phyloP scores from a whole-genome alignment of 1,284 basidiomycete genomes.

The Xanthoconium separans region DNA sequence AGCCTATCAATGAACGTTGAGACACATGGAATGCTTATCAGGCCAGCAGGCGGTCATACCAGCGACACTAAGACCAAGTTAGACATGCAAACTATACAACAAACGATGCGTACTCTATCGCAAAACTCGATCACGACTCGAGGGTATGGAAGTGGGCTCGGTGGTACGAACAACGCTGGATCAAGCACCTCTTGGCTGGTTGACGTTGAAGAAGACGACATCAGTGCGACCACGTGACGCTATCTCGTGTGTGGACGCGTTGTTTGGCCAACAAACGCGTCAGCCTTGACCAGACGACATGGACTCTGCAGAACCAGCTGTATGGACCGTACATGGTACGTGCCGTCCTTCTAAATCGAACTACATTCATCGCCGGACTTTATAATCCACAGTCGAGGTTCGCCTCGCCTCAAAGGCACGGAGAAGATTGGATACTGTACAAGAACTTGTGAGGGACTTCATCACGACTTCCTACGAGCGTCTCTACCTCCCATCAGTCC shows the following conservation, averaged over 20 bases:
- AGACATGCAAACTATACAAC: background rate
- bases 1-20: constrained; percentile 49
- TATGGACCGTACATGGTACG: constrained; percentile 64
- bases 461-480: constrained; percentile 59
- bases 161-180: constrained; percentile 59
- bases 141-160: constrained; percentile 43
- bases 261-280: constrained; percentile 36
- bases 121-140: constrained; percentile 80
- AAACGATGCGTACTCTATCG: constrained; percentile 61
- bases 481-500: constrained; percentile 61
- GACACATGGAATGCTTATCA: background rate
- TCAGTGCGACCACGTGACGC: constrained; percentile 17
- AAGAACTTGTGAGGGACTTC: constrained; percentile 59
- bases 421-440: constrained; percentile 70
- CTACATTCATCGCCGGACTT: background rate
- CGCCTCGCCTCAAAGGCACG: constrained; percentile 66
- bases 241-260: constrained; percentile 39
- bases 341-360: background rate
- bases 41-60: constrained; percentile 41
- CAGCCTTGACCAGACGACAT: constrained; percentile 11
- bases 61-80: constrained; percentile 57
- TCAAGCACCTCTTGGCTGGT: constrained; percentile 33
- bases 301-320: constrained; percentile 17
- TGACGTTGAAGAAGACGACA: constrained; percentile 3
- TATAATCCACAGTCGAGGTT: constrained; percentile 69